Base-by-base conservation (phyloP, 2,329 filamentous ascomycete genomes). In the Fusarium pseudograminearum region DNA sequence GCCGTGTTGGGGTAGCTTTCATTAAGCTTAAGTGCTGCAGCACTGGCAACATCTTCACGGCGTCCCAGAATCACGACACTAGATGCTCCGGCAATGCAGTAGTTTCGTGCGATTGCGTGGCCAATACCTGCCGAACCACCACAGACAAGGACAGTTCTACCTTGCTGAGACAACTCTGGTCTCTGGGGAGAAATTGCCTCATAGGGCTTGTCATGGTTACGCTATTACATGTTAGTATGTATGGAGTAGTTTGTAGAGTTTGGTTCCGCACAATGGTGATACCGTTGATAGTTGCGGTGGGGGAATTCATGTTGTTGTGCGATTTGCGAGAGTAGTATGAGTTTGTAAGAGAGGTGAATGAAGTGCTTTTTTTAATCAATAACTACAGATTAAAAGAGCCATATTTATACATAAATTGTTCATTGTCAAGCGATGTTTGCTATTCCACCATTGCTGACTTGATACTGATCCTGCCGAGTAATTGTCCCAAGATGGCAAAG, bases 101-200 rank as follows among this genome's bases (percentile, higher is more conserved):
- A 93, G 47, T 89, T 81, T 48, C 84, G 83, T 4, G 90, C 89
- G 16, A 91, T 86, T 1, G 88, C 86, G 58, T 88, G 86, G 2
- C 90, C 91, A 47, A 93, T 88, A 30, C 90, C 89, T 0, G 83
- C 85, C 1, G 87, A 86, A n/a, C 85, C 89, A 41, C 91, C 91
- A 2, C 88, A 90, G 74, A 93, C 87, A 11, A 93, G 81, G 8
- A 91, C 86, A 1, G 84, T 89, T 20, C 76, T 74, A n/a, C 82
- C 82, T 2, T 75, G 71, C 47, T 84, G 81, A 7, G 76, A 80
- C 9, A 84, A 72, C 61, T 80, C 78, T 0, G 80, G 77, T 0
- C 78, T 76, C 1, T 66, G 45, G 3, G 82, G 76, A 0, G 73
- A 77, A 65, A 85, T 82, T 57, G 75, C 67, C 0, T 77, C 69